Evolutionary conservation across 2,329 filamentous ascomycete genomes (phyloP), one percentile per base, ranked within the genome.

Genomic region (Lecanicillium sp.): DNA sequence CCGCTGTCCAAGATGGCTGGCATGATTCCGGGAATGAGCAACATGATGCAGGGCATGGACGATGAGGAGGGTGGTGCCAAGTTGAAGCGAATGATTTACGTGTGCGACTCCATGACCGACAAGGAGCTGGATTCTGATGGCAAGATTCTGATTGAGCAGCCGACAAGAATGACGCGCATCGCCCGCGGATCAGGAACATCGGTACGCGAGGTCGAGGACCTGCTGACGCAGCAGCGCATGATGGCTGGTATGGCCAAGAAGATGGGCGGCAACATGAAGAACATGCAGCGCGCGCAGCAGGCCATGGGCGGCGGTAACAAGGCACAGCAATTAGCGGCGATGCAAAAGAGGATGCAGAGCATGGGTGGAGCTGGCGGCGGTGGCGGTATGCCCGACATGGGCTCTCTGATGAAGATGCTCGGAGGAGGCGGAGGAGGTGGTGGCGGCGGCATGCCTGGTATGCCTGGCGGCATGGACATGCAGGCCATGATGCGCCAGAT

Each of bases 191-290:
- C 85, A 5, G 92, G 92, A 22, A 97, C 92, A 1, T 86, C 78
- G 29, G 92, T 98, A 3, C 78, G 74, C 17, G 92, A 98, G 60
- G 88, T 98, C 13, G 92, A 98, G 62, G 92, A 98, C 55, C 71
- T 98, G 6, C 75, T 98, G n/a, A 95, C 89, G 0, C 92, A 98
- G 64, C 90, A 97, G 60, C 82, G 87, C 51, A 95, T 97, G 85
- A 98, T 98, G 92, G 86, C 87, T 1, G 87, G 87, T 42, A 96
- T 98, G 88, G 92, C 92, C 35, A 98, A 97, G 80, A 94, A 94
- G 69, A 94, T 98, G 79, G 90, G 92, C 42, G 89, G 89, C 29
- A 89, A 87, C 59, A 94, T 95, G 84, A 92, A 92, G 68, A 94
- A 96, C 58, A 94, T 97, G 83, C 87, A 96, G 60, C 81, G 83